Evolutionary conservation across 1,284 basidiomycete species (phyloP), one percentile per base, ranked within the genome.

Genomic region (Melampsora larici-populina): DNA sequence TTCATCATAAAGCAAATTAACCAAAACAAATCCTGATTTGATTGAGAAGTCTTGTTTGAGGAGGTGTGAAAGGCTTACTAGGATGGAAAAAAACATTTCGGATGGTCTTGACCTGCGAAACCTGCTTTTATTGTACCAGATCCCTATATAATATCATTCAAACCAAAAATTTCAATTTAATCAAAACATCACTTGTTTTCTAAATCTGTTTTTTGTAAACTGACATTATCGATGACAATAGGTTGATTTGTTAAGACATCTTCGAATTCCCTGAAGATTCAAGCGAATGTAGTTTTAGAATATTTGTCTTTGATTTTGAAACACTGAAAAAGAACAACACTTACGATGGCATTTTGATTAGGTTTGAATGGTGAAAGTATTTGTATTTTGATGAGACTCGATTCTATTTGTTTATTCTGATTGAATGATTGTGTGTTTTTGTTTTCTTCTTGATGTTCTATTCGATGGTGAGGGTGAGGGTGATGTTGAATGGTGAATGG

Each of bases 61-160:
- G 51, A 18, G 60, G 29, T 82, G 82, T 40, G 72, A 81, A 82
- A 83, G 82, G 90, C 93, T 86, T 86, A 97, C 94, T 94, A 97
- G 79, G 93, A 96, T 77, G 95, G 94, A 82, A 97, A 97, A 88
- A 95, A 97, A 84, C 93, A 96, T 88, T 95, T 94, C 60, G 95
- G 95, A 84, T 96, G 93, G 86, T 97, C 95, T 85, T 97, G 92
- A 64, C 95, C 95, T 79, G 95, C 95, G 84, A 98, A 98, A 63
- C 94, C 94, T 79, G 94, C 95, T 85, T 97, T 98, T 85, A 97
- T 95, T 26, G 93, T 94, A 43, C 95, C 95, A 78, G 94, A 96
- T 80, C 95, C 95, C 93, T 97, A 82, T 63, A 79, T 62, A 15
- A 68, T 33, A 48, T 29, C 9, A n/a, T n/a, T n/a, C n/a, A n/a